Evolutionary conservation across 2,329 filamentous ascomycete genomes (phyloP), one percentile per base, ranked within the genome.

Genomic region (Arthrobotrys conoides): DNA sequence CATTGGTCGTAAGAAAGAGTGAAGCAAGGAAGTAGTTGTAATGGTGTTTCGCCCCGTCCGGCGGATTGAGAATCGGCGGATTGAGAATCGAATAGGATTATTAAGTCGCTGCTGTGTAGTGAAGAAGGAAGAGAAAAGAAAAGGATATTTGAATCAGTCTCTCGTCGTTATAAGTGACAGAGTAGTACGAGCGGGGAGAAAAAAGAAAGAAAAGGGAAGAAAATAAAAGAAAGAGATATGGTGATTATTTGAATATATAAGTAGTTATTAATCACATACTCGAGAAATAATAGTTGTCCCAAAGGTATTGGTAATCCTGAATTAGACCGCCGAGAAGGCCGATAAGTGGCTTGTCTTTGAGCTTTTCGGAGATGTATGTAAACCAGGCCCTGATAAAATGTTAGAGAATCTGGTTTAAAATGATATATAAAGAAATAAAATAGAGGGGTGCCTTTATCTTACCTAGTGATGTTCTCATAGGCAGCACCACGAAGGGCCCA

Each of bases 401-500:
- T 71, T 75, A 69, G 82, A 85, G 71, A 72, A 36, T 81, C 64
- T 63, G 27, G 14, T 48, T 64, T 27, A 22, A 18, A 24, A n/a
- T n/a, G n/a, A n/a, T n/a, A n/a, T n/a, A n/a, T n/a, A 24, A 41
- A 24, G 20, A 2, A 12, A 16, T 3, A 14, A 30, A 41, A 30
- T 30, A 30, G 27, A 9, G 3, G 38, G 12, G 36, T 16, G 5
- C 38, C 27, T 30, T n/a, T 20, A 12, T n/a, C 87, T 82, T 85
- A 89, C 88, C 88, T 89, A 59, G 93, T 97, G 77, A 97, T 88
- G 82, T 94, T 93, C 85, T 98, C 93, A 85, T 99, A 99, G 82
- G 97, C 97, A 1, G 94, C 94, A n/a, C 96, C 95, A 77, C 95
- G 90, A 93, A 99, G 96, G 27, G 89, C 86, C 96, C 96, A 99